Evolutionary conservation across 2,329 filamentous ascomycete genomes (phyloP), one percentile per base, ranked within the genome.

Genomic region (Pseudogymnoascus sp.): DNA sequence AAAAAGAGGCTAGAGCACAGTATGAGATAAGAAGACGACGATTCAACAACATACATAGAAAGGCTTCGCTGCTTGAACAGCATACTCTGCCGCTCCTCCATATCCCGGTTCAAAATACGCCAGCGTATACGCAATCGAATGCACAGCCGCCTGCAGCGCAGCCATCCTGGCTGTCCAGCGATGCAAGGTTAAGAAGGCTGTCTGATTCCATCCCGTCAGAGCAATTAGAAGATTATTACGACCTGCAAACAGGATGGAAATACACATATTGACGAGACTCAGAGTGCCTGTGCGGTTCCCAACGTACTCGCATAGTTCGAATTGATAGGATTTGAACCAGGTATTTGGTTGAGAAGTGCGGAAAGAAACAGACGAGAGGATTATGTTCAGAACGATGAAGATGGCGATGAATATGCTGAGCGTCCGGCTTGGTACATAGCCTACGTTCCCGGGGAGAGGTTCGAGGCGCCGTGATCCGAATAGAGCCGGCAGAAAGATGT

Each of bases 121-220:
- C 2, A 71, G 66, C 0, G 81, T 71, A 37, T 73, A 75, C 14
- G 80, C 68, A n/a, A 78, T 70, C 0, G 76, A 77, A 70, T 84
- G 82, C 0, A 83, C 53, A 7, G 77, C 68, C 0, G 76, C 78
- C 56, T 84, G 75, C 0, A 82, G 50, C 1, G 76, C 75, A 26
- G 73, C 76, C 6, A 83, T 72, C 21, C 75, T 70, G 0, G 79
- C 80, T 1, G 80, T 70, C 79, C 79, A 82, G 10, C 80, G 74
- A 65, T 84, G 81, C 0, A 38, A 24, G 33, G 59, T 38, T 4
- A 62, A 11, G 19, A 62, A 62, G 4, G 59, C 61, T 14, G 62
- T 47, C 6, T 40, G 59, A n/a, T n/a, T 31, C 59, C 59, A 62
- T 19, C 63, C 65, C 0, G 66, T 64, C 1, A 66, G 16, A 61